Evolutionary conservation across 306 rosid genomes (phyloP).

Genomic region (Adenanthera pavonina): DNA sequence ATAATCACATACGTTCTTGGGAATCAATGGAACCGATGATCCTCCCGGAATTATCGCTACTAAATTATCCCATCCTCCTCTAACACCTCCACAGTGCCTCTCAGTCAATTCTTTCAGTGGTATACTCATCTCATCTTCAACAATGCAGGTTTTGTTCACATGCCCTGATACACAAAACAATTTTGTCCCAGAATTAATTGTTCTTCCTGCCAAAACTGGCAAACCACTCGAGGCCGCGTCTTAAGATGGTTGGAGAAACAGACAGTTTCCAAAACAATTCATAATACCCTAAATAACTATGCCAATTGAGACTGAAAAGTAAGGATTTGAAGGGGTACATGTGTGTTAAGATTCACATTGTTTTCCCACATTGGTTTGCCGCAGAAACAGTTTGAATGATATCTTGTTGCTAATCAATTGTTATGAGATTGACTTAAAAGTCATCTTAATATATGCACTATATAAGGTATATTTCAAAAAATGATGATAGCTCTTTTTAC

Average conservation of each 20-base stretch:
- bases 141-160: slow-evolving; percentile 78
- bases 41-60: slow-evolving; percentile 77
- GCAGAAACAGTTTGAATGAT: too few relatives aligned
- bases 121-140: slow-evolving; percentile 81
- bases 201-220: slow-evolving; percentile 79
- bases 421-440: too few relatives aligned
- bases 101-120: slow-evolving; percentile 70
- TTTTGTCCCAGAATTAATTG: slow-evolving; percentile 74
- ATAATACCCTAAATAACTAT: too few relatives aligned
- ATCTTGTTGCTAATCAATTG: too few relatives aligned
- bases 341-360: too few relatives aligned
- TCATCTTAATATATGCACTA: too few relatives aligned
- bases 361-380: too few relatives aligned
- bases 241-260: slow-evolving; percentile 75
- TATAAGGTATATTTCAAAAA: too few relatives aligned
- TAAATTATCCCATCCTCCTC: slow-evolving; percentile 81
- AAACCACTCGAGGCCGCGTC: slow-evolving; percentile 82
- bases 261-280: slow-evolving; percentile 84
- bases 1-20: slow-evolving; percentile 70
- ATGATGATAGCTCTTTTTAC: too few relatives aligned
- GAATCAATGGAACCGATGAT: slow-evolving; percentile 76
- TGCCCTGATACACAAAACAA: slow-evolving; percentile 65
- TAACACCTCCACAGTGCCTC: slow-evolving; percentile 80
- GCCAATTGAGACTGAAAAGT: too few relatives aligned
- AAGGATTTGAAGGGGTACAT: too few relatives aligned